phyloP scores from a whole-genome alignment of 768 basidiomycete genomes.

The Boletellus sp. region DNA sequence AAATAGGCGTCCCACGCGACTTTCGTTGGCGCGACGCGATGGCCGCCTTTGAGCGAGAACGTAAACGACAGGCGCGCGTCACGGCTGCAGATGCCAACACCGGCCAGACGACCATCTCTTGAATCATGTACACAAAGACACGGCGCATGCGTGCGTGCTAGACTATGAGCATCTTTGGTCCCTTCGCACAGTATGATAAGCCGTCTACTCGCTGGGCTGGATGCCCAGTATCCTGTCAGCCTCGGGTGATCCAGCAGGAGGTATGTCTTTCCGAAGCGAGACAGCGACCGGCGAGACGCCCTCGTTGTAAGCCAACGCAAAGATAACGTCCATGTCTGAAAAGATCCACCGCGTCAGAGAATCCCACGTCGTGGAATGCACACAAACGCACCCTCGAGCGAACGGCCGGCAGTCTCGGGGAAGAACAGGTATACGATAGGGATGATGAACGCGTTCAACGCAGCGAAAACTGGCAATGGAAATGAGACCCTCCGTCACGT shows the following conservation, averaged over 20 bases:
- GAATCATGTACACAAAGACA: no score
- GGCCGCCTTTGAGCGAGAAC: constrained; percentile 31
- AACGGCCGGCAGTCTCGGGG: constrained; percentile 58
- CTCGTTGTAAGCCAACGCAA: constrained; percentile 43
- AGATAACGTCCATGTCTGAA: constrained; percentile 45
- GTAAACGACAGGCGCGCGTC: constrained; percentile 24
- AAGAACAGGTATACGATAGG: constrained; percentile 59
- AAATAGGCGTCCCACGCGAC: constrained; percentile 19
- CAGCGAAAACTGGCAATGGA: constrained; percentile 44
- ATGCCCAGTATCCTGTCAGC: constrained; percentile 44
- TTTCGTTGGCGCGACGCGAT: constrained; percentile 25
- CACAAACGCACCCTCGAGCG: constrained; percentile 44
- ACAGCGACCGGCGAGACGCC: constrained; percentile 43
- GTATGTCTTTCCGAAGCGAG: constrained; percentile 43
- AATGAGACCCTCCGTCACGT: not conserved
- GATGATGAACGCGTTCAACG: constrained; percentile 53
- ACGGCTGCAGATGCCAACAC: not conserved
- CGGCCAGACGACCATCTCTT: not conserved
- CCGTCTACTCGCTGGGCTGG: constrained; percentile 3
- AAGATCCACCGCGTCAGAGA: not conserved
- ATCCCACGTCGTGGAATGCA: not conserved
- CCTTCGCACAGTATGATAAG: no score
- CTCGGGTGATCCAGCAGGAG: constrained; percentile 42
- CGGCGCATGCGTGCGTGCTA: no score
- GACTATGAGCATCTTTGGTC: no score